Conservation (phyloP, 345 rosid species). For the Cardamine occulta region DNA sequence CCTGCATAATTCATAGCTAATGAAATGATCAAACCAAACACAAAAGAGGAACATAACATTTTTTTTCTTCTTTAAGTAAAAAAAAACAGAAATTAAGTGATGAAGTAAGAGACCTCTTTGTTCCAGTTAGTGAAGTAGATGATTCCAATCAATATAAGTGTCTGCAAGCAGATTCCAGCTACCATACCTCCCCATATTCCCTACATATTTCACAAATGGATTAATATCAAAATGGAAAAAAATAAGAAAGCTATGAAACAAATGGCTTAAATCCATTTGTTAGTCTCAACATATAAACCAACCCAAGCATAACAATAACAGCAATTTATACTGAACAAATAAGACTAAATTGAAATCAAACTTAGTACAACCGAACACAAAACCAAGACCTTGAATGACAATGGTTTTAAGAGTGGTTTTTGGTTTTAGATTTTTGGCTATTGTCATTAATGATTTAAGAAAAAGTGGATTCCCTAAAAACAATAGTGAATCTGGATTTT, state of each 20-base stretch:
- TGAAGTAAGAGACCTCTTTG: slow-evolving; percentile 58
- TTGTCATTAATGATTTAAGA: too few species aligned
- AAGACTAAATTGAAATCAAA: background rate
- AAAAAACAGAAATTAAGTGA: background rate
- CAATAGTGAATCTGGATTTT: too few species aligned
- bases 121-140: slow-evolving; percentile 78
- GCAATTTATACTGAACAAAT: background rate
- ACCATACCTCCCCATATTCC: slow-evolving; percentile 99
- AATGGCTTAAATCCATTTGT: background rate
- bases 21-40: slow-evolving; percentile 12
- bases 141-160: slow-evolving; percentile 61
- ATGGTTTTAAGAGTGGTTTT: too few species aligned
- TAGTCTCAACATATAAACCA: background rate
- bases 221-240: background rate
- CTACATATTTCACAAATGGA: slow-evolving; percentile 47
- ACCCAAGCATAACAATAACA: background rate
- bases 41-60: background rate
- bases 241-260: background rate
- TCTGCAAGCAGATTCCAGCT: slow-evolving; percentile 79
- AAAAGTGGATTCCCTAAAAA: too few species aligned
- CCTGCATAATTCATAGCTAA: slow-evolving; percentile 47
- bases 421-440: too few species aligned
- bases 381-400: too few species aligned
- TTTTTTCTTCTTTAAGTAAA: background rate
- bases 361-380: background rate